Conservation (phyloP, 306 rosid species). For the Parietaria judaica region DNA sequence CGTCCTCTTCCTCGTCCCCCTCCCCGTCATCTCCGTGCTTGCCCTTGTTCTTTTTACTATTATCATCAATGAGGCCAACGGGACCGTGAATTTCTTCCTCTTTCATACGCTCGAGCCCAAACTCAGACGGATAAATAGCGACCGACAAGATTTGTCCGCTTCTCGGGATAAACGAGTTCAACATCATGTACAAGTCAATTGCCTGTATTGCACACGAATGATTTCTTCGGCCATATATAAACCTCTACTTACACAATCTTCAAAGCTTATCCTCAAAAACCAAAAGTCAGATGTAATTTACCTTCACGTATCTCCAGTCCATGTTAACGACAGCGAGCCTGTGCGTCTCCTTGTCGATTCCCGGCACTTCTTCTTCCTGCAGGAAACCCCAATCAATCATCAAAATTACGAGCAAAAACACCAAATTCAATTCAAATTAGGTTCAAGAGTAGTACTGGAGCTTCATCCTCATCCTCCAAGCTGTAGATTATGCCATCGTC, state of each 20-base stretch:
- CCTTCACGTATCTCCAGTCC: constrained; percentile 91
- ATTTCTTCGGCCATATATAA: background rate
- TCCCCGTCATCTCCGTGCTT: constrained; percentile 24
- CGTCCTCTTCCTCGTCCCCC: constrained; percentile 24
- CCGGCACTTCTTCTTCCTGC: constrained; percentile 46
- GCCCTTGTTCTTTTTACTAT: constrained; percentile 12
- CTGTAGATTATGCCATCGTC: constrained; percentile 23
- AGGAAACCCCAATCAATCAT: background rate
- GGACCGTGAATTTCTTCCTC: constrained; percentile 89
- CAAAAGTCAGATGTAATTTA: constrained; percentile 15
- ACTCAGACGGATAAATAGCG: constrained; percentile 79
- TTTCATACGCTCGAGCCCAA: constrained; percentile 80
- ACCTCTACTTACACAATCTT: background rate
- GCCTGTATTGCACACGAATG: constrained; percentile 41
- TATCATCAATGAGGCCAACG: constrained; percentile 57
- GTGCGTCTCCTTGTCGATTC: constrained; percentile 58
- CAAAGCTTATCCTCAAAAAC: background rate
- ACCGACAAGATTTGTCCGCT: constrained; percentile 67
- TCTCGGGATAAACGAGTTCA: constrained; percentile 65
- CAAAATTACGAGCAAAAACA: background rate
- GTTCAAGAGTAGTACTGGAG: constrained; percentile 27
- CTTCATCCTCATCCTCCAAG: constrained; percentile 29
- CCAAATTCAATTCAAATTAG: background rate
- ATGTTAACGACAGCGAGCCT: constrained; percentile 78
- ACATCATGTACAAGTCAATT: constrained; percentile 55